Evolutionary conservation across 106 monocot species (phyloP).

Genomic region (Dendrobium nobile): DNA sequence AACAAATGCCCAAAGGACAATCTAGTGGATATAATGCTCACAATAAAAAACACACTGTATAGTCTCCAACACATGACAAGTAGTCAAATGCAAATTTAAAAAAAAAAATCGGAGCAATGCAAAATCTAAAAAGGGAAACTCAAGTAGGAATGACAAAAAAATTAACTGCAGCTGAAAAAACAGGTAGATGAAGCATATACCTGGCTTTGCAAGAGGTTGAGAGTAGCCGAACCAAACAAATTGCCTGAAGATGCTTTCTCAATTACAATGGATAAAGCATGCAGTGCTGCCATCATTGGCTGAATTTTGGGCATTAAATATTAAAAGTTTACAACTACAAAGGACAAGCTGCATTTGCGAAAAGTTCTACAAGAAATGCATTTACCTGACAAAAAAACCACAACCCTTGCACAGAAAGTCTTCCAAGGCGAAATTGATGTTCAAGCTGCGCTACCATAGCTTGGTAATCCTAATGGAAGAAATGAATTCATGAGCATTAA

Average conservation of each 20-base stretch:
- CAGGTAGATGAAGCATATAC: slow-evolving; percentile 22
- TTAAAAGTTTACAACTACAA: not conserved
- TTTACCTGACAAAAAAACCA: slow-evolving; percentile 98
- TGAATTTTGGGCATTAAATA: slow-evolving; percentile 17
- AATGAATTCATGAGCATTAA: not conserved
- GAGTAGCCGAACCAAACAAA: slow-evolving; percentile 68
- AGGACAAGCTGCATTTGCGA: not conserved
- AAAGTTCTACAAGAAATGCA: not conserved
- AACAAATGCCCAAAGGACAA: not conserved
- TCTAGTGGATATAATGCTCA: not conserved
- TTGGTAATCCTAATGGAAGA: slow-evolving; percentile 73
- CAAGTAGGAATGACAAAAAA: not conserved
- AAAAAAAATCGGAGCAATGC: not conserved
- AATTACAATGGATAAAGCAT: slow-evolving; percentile 72
- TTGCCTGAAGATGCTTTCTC: slow-evolving; percentile 68
- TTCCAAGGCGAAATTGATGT: slow-evolving; percentile 95
- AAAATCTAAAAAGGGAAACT: not conserved
- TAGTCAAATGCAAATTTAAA: not conserved
- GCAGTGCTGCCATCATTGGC: slow-evolving; percentile 92
- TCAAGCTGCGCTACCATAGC: slow-evolving; percentile 97
- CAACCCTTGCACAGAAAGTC: slow-evolving; percentile 82
- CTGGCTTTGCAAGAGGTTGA: slow-evolving; percentile 94
- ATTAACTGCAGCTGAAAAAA: not conserved
- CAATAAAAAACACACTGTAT: not conserved
- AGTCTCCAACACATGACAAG: not conserved